Percentiles rank a stretch among this genome's conserved stretches.
Evolutionary conservation across 148 eudicot genomes (phyloP).

Genomic region (Chenopodium quinoa): DNA sequence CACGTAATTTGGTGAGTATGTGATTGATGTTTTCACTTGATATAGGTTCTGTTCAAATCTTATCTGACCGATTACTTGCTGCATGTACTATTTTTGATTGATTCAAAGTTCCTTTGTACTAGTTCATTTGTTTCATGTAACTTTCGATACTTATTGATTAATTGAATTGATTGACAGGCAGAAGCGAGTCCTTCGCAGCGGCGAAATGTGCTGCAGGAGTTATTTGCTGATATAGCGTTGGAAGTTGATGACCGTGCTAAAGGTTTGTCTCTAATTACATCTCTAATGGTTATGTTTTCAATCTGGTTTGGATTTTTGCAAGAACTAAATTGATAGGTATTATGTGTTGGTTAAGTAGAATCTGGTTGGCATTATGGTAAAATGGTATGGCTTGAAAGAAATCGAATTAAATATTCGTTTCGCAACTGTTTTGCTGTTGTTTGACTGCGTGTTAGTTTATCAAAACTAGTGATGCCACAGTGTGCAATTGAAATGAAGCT

Average conservation of each 20-base stretch:
- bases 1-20: not conserved
- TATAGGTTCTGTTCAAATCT: not conserved
- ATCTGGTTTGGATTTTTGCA: not conserved
- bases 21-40: too few species aligned
- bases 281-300: not conserved
- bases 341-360: not conserved
- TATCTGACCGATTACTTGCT: not conserved
- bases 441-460: not conserved
- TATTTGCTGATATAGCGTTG: conserved; percentile 89
- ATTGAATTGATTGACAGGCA: conserved; percentile 47
- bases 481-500: not conserved
- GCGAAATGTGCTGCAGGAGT: conserved; percentile 70
- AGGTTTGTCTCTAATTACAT: conserved; percentile 39
- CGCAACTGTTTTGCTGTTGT: not conserved
- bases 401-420: not conserved
- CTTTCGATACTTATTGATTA: not conserved
- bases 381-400: not conserved
- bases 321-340: not conserved
- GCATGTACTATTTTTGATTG: conserved; percentile 3
- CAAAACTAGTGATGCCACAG: not conserved
- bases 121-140: not conserved
- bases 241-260: conserved; percentile 92
- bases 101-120: not conserved
- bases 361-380: not conserved
- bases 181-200: conserved; percentile 66